phyloP scores from a whole-genome alignment of 2,329 filamentous ascomycete species.

The Claviceps africana region DNA sequence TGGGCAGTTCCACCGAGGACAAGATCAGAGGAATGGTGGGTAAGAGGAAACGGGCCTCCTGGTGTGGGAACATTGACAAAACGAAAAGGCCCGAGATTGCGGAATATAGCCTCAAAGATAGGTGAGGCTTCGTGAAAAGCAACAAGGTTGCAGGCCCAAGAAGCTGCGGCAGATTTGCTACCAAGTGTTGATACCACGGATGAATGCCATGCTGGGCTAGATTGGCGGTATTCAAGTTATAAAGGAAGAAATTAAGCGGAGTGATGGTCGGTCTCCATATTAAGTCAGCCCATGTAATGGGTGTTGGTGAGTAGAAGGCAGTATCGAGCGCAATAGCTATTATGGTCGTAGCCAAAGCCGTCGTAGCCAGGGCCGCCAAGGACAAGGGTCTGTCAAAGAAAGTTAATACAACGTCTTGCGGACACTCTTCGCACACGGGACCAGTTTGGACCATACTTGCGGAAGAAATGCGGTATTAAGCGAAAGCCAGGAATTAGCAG shows the following conservation, averaged over 20 bases:
- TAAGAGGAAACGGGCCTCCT: constrained; percentile 66
- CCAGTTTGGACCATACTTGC: constrained; percentile 44
- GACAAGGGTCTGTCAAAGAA: constrained; percentile 34
- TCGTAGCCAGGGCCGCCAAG: constrained; percentile 48
- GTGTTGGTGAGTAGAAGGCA: constrained; percentile 56
- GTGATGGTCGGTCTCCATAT: constrained; percentile 55
- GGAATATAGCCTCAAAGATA: constrained; percentile 53
- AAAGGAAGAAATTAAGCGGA: constrained; percentile 62
- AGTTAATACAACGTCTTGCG: constrained; percentile 9
- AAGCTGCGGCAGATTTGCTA: constrained; percentile 55
- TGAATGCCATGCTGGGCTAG: constrained; percentile 64
- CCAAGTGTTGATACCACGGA: constrained; percentile 62
- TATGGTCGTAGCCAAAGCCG: constrained; percentile 52
- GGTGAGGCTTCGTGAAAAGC: constrained; percentile 41
- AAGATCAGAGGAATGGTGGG: constrained; percentile 65
- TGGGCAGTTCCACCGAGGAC: constrained; percentile 56
- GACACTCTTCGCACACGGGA: neutral
- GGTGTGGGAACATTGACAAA: constrained; percentile 62
- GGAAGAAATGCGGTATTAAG: constrained; percentile 71
- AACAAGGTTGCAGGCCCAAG: constrained; percentile 55
- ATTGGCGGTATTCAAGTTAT: constrained; percentile 58
- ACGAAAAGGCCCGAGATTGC: constrained; percentile 57
- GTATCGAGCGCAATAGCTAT: constrained; percentile 75
- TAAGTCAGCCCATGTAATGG: constrained; percentile 51
- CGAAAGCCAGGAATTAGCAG: constrained; percentile 70